Conservation (phyloP, 139 green algal genomes). For the Haematococcus lacustris region DNA sequence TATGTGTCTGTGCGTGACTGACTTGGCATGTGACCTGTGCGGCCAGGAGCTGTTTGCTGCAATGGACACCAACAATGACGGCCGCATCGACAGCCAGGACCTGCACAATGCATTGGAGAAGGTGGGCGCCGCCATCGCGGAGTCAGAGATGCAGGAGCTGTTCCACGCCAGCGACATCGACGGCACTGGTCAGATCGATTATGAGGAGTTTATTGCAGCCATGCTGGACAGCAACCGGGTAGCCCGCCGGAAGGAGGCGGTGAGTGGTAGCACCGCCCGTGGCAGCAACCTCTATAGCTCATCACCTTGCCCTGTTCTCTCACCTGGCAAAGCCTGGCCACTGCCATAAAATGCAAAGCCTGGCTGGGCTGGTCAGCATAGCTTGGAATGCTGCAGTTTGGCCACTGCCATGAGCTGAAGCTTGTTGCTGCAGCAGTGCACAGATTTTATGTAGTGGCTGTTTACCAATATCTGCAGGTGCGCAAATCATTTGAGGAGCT, state of each 20-base stretch:
- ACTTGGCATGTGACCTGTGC: too few species aligned
- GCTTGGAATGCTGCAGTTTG: too few species aligned
- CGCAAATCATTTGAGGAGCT: slow-evolving; percentile 31
- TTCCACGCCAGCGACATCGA: slow-evolving; percentile 42
- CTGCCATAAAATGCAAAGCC: too few species aligned
- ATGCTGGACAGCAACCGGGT: slow-evolving; percentile 47
- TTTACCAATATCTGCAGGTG: slow-evolving; percentile 10
- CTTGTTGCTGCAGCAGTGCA: too few species aligned
- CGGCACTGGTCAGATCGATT: slow-evolving; percentile 52
- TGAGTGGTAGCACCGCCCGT: too few species aligned
- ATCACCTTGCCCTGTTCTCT: too few species aligned
- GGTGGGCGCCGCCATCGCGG: slow-evolving; percentile 45
- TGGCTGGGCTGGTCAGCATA: too few species aligned
- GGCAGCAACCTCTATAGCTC: too few species aligned
- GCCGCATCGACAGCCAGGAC: slow-evolving; percentile 41
- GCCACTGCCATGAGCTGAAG: too few species aligned
- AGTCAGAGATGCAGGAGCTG: slow-evolving; percentile 44
- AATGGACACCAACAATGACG: slow-evolving; percentile 54
- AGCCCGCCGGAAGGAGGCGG: slow-evolving; percentile 29
- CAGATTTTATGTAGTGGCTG: too few species aligned
- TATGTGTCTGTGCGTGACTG: too few species aligned
- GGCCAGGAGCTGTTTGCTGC: slow-evolving; percentile 51
- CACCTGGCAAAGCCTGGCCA: too few species aligned
- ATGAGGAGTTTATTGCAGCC: slow-evolving; percentile 58
- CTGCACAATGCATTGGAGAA: slow-evolving; percentile 49